Percentiles rank a stretch among this genome's conserved stretches.
Evolutionary conservation across 2,329 filamentous ascomycete species (phyloP).

Genomic region (Penicillium sp.): DNA sequence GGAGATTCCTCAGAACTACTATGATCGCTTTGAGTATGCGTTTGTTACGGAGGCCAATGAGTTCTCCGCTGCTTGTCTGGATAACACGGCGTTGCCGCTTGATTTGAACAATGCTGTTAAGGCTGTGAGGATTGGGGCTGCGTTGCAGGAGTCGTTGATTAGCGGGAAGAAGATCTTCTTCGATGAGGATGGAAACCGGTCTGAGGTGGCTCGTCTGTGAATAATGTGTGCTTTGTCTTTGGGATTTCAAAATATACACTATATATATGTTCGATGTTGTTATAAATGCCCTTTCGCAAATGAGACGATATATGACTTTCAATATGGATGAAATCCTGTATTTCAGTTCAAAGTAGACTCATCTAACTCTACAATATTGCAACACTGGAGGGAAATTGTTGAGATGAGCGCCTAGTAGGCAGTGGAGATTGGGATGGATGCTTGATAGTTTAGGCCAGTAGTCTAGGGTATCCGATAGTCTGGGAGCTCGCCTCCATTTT

Average conservation of each 20-base stretch:
- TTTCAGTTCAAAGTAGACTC: not conserved
- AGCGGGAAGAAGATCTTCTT: constrained; percentile 60
- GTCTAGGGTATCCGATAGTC: too few relatives aligned
- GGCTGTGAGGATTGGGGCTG: constrained; percentile 59
- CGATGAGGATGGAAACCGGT: constrained; percentile 53
- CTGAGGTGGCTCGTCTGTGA: constrained; percentile 45
- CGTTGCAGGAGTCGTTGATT: constrained; percentile 58
- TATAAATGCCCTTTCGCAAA: not conserved
- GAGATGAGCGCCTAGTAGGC: too few relatives aligned
- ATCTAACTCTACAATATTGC: too few relatives aligned
- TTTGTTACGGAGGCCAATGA: constrained; percentile 66
- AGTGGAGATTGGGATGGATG: too few relatives aligned
- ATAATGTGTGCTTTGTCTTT: not conserved
- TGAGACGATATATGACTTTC: not conserved
- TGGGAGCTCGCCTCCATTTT: too few relatives aligned
- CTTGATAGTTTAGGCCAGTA: too few relatives aligned
- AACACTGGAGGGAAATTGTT: too few relatives aligned
- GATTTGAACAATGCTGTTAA: constrained; percentile 59
- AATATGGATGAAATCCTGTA: not conserved
- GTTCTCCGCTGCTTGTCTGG: constrained; percentile 61
- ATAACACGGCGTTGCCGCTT: constrained; percentile 56
- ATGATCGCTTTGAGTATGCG: constrained; percentile 63
- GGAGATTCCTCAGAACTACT: constrained; percentile 64
- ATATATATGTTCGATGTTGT: not conserved
- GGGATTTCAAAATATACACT: not conserved